Conservation (phyloP, 2,329 filamentous ascomycete genomes). For the Penicillium oxalicum region DNA sequence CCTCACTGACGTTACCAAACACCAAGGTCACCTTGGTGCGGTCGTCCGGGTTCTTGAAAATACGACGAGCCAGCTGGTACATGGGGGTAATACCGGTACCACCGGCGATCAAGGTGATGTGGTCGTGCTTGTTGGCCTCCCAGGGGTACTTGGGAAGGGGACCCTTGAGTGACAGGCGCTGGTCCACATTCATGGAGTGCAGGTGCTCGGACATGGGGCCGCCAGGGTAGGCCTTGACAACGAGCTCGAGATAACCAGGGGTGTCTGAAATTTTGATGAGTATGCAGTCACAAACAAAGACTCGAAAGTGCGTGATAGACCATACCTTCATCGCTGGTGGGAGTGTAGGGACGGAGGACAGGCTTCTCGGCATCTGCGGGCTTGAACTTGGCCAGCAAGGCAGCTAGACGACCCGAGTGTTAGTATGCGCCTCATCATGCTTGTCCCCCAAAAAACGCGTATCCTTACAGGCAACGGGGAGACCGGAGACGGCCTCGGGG, state of each 20-base stretch:
- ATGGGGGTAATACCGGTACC: constrained; percentile 97
- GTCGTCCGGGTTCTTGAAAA: constrained; percentile 94
- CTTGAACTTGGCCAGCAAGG: constrained; percentile 88
- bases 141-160: constrained; percentile 91
- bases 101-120: constrained; percentile 67
- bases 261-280: constrained; percentile 48
- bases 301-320: not conserved
- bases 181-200: constrained; percentile 73
- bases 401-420: constrained; percentile 42
- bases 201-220: constrained; percentile 90
- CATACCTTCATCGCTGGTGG: constrained; percentile 74
- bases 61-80: constrained; percentile 86
- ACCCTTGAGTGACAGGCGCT: constrained; percentile 86
- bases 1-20: constrained; percentile 82
- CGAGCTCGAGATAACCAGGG: constrained; percentile 75
- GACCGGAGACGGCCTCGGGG: constrained; percentile 73
- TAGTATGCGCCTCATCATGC: constrained; percentile 1
- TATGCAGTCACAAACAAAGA: not conserved
- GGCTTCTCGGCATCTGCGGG: constrained; percentile 76
- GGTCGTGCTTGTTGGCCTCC: constrained; percentile 85
- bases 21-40: constrained; percentile 96
- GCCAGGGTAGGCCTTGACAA: constrained; percentile 86
- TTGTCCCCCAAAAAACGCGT: not conserved
- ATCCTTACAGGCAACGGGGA: constrained; percentile 65
- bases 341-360: constrained; percentile 87